These are phyloP conservation scores for Metschnikowia drakensbergensis DNA, from an alignment of 805 yeast genomes.

Conservation along the genomic window DNA sequence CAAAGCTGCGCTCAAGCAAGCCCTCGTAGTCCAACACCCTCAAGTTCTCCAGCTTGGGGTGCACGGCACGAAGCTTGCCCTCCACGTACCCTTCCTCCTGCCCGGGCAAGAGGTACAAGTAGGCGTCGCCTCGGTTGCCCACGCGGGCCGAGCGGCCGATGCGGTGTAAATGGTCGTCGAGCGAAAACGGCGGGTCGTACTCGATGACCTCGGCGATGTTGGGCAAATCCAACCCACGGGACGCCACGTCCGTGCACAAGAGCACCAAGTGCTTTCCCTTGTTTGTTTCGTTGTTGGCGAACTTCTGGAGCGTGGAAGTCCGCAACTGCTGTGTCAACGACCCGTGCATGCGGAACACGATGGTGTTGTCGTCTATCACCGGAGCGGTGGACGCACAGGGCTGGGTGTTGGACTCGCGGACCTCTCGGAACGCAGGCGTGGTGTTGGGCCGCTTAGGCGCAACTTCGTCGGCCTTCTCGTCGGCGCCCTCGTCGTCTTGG, in stretches of 20 bases:
- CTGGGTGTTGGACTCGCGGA: constrained; percentile 9
- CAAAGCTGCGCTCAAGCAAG: constrained; percentile 33
- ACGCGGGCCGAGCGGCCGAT: constrained; percentile 98
- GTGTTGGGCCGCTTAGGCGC: background rate
- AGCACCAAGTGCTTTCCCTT: constrained; percentile 54
- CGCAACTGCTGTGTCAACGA: constrained; percentile 82
- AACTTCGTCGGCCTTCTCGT: background rate
- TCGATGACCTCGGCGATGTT: constrained; percentile 82
- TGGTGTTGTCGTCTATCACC: constrained; percentile 38
- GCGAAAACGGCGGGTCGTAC: constrained; percentile 90
- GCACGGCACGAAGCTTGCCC: constrained; percentile 39
- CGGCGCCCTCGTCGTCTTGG: background rate
- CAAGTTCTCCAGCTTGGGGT: constrained; percentile 35
- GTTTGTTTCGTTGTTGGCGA: constrained; percentile 41
- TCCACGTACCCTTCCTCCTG: constrained; percentile 80
- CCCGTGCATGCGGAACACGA: constrained; percentile 78
- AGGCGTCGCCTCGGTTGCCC: constrained; percentile 79
- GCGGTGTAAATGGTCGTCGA: constrained; percentile 94
- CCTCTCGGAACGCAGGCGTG: background rate
- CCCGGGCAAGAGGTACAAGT: constrained; percentile 82
- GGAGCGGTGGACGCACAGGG: constrained; percentile 54
- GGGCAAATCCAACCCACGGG: constrained; percentile 94
- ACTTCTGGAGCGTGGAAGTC: constrained; percentile 67
- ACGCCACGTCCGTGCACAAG: constrained; percentile 96
- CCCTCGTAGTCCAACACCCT: constrained; percentile 34